Evolutionary conservation across 2,329 filamentous ascomycete genomes (phyloP).

Genomic region (Aspergillus tubingensis): DNA sequence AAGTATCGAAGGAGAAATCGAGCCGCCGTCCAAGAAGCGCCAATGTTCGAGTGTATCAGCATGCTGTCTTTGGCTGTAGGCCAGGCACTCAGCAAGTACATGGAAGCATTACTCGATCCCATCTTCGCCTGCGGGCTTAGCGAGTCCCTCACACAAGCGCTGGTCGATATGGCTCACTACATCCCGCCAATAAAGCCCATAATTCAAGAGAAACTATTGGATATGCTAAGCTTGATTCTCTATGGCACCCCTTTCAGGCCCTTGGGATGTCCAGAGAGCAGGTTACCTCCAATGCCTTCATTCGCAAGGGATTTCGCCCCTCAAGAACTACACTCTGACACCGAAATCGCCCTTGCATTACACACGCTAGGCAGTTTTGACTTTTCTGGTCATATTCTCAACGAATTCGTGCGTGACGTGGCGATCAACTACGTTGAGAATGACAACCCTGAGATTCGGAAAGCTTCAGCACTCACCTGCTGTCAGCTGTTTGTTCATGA

Average conservation of each 20-base stretch:
- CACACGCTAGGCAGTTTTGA: conserved; percentile 98
- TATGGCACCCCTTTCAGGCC: conserved; percentile 91
- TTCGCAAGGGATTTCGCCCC: conserved; percentile 87
- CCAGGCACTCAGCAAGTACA: conserved; percentile 96
- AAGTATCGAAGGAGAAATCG: conserved; percentile 55
- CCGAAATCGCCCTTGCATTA: conserved; percentile 87
- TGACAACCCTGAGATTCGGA: conserved; percentile 88
- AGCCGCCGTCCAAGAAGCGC: conserved; percentile 61
- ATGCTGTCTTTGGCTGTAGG: conserved; percentile 93
- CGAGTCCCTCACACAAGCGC: conserved; percentile 87
- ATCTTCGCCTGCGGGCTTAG: conserved; percentile 97
- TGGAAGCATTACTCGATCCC: conserved; percentile 90
- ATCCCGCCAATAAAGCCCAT: conserved; percentile 90
- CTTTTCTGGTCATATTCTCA: conserved; percentile 84
- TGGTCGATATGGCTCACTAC: conserved; percentile 98
- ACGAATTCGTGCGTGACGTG: conserved; percentile 97
- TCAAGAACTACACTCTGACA: conserved; percentile 76
- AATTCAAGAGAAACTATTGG: conserved; percentile 89
- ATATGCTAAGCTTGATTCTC: conserved; percentile 92
- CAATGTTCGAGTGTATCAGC: conserved; percentile 97
- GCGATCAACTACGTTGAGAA: conserved; percentile 98
- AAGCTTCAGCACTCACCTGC: conserved; percentile 92
- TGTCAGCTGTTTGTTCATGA: conserved; percentile 97
- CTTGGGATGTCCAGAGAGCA: conserved; percentile 85
- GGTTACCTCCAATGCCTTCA: conserved; percentile 76